Base-by-base conservation (phyloP, 208 protist species). In the Leishmania lainsoni region DNA sequence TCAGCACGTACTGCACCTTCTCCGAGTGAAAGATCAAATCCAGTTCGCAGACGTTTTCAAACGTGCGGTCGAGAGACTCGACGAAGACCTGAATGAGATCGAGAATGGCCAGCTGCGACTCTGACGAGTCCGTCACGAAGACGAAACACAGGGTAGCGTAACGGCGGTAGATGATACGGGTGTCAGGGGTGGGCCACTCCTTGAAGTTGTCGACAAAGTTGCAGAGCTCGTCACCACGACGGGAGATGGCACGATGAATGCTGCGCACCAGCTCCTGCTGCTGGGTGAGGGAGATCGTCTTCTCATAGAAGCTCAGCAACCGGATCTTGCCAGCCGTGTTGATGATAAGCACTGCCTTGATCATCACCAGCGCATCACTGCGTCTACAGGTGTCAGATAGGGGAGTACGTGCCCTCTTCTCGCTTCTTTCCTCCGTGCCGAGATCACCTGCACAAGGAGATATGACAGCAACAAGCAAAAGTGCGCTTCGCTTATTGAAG, bases 141-240 rank as follows among this genome's bases (percentile, higher is more conserved):
- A 99, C 93, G 90, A 99, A 99, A 81, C 98, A 99, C 32, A 99
- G 92, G 3, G 99, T 99, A 17, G 99, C 99, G 87, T 99, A 99
- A 83, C 99, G 98, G 71, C 97, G 91, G 84, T 99, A 99, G 54
- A 99, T 98, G 48, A 99, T 80, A 65, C 98, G 98, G 5, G 97
- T 99, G 85, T 99, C 98, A 17, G 95, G 95, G 1, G 97, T 98
- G 45, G 94, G 98, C 94, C 92, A 98, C 77, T 91, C 90, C 22
- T 76, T 69, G 49, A 94, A 96, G 79, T 92, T 90, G 75, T 99
- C 98, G 0, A 99, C 90, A 81, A 99, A 99, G 85, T 99, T 99
- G 87, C 99, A 99, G 51, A 99, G 88, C 51, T 93, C 85, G 56
- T 99, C 97, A 5, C 94, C 88, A 65, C 98, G 92, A 70, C 96